Evolutionary conservation across 2,329 filamentous ascomycete species (phyloP).

Genomic region (Periconia macrospinosa): DNA sequence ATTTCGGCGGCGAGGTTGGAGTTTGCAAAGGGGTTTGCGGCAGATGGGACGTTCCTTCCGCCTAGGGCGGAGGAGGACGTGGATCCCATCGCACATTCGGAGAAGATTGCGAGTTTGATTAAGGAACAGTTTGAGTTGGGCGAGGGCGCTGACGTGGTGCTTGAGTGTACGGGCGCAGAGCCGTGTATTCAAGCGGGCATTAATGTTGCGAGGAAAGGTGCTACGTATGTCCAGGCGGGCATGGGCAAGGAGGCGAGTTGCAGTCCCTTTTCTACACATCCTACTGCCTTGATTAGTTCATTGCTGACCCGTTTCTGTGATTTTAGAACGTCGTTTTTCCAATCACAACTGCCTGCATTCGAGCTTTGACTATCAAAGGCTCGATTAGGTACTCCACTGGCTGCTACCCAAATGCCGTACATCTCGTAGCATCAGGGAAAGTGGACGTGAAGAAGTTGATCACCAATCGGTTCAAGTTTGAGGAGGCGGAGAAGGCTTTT

Average conservation of each 20-base stretch:
- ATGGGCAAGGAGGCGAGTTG: conserved; percentile 24
- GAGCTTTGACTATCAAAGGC: conserved; percentile 53
- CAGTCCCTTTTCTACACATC: not conserved
- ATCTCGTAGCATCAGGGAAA: conserved; percentile 54
- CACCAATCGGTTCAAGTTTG: conserved; percentile 47
- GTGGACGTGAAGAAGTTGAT: conserved; percentile 46
- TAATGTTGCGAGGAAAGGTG: conserved; percentile 18
- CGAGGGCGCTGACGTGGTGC: conserved; percentile 23
- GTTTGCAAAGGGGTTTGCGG: conserved; percentile 23
- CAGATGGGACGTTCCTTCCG: conserved; percentile 13
- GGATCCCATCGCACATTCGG: conserved; percentile 10
- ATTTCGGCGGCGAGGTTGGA: conserved; percentile 18
- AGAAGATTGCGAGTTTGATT: conserved; percentile 13
- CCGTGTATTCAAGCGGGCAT: conserved; percentile 22
- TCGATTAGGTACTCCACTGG: conserved; percentile 56
- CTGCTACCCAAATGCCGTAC: conserved; percentile 54
- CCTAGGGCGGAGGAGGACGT: conserved; percentile 6
- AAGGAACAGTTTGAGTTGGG: conserved; percentile 16
- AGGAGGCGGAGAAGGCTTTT: conserved; percentile 54
- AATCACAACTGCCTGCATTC: conserved; percentile 54
- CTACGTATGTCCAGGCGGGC: conserved; percentile 24
- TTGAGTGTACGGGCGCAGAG: conserved; percentile 25
- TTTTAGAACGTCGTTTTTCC: conserved; percentile 53
- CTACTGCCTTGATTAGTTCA: not conserved
- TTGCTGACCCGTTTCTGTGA: not conserved